A percentile compares a stretch with the other conserved stretches of the same genome.
Conservation (phyloP, 2,329 filamentous ascomycete species). For the Fusarium foetens region DNA sequence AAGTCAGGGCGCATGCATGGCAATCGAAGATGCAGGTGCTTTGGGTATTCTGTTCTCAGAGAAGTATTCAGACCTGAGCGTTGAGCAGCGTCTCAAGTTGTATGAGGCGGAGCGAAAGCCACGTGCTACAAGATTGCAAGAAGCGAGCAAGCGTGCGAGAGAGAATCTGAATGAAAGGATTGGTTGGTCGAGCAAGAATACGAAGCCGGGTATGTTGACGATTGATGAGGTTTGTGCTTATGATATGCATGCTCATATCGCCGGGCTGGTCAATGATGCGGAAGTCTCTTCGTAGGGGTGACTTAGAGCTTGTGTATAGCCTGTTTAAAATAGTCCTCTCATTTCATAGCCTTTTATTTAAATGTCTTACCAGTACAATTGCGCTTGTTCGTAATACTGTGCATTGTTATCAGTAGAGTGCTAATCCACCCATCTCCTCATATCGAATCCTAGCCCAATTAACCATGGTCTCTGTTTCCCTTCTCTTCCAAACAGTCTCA, state of each 20-base stretch:
- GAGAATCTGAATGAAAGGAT: slow-evolving; percentile 21
- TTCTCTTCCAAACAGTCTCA: slow-evolving; percentile 15
- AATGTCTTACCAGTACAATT: fast-evolving
- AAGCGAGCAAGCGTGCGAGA: slow-evolving; percentile 16
- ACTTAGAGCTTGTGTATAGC: background rate
- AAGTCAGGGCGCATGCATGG: slow-evolving; percentile 13
- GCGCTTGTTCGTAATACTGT: background rate
- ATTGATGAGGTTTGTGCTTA: slow-evolving; percentile 72
- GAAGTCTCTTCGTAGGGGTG: background rate
- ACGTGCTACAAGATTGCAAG: slow-evolving; percentile 7
- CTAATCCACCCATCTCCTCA: slow-evolving; percentile 12
- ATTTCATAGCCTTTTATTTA: background rate
- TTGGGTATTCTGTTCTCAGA: background rate
- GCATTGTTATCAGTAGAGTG: background rate
- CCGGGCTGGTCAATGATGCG: slow-evolving; percentile 8
- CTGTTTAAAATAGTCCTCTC: background rate
- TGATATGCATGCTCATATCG: slow-evolving; percentile 47
- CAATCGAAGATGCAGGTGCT: slow-evolving; percentile 8
- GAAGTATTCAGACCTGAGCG: background rate
- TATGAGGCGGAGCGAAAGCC: slow-evolving; percentile 16
- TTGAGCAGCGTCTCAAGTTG: slow-evolving; percentile 4
- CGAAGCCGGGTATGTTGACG: slow-evolving; percentile 66
- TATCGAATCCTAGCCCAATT: slow-evolving; percentile 15
- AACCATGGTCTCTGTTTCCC: slow-evolving; percentile 5
- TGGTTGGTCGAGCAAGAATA: slow-evolving; percentile 47